These are phyloP conservation scores for Ballota nigra DNA, from an alignment of 257 asterid genomes.

Conservation along the genomic window DNA sequence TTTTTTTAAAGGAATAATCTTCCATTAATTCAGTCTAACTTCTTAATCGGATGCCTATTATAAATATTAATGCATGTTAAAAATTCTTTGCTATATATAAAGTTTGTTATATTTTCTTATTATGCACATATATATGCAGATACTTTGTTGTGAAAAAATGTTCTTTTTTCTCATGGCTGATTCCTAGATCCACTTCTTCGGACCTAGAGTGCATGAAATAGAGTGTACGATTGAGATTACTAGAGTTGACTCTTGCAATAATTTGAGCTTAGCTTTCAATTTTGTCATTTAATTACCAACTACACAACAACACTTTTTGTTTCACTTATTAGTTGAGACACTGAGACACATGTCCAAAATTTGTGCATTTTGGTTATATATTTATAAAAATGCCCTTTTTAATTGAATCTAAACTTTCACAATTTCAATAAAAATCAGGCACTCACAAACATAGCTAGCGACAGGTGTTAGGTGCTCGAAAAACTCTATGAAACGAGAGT, in stretches of 20 bases:
- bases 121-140: too few species aligned
- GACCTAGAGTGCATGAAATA: background rate
- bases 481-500: background rate
- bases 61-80: too few species aligned
- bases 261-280: background rate
- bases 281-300: background rate
- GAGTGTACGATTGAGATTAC: background rate
- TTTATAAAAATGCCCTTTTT: background rate
- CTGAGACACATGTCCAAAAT: conserved; percentile 11
- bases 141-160: too few species aligned
- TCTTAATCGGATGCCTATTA: too few species aligned
- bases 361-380: conserved; percentile 5
- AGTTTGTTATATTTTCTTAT: too few species aligned
- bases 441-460: conserved; percentile 10
- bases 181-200: background rate
- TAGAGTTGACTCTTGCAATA: background rate
- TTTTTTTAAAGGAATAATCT: too few species aligned
- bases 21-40: too few species aligned
- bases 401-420: conserved; percentile 13
- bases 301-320: background rate
- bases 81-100: too few species aligned
- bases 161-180: background rate
- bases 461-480: conserved; percentile 13
- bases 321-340: conserved; percentile 11
- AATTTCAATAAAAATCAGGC: background rate